Evolutionary conservation across 768 basidiomycete species (phyloP), one percentile per base, ranked within the genome.

Genomic region (Termitomyces sp.): DNA sequence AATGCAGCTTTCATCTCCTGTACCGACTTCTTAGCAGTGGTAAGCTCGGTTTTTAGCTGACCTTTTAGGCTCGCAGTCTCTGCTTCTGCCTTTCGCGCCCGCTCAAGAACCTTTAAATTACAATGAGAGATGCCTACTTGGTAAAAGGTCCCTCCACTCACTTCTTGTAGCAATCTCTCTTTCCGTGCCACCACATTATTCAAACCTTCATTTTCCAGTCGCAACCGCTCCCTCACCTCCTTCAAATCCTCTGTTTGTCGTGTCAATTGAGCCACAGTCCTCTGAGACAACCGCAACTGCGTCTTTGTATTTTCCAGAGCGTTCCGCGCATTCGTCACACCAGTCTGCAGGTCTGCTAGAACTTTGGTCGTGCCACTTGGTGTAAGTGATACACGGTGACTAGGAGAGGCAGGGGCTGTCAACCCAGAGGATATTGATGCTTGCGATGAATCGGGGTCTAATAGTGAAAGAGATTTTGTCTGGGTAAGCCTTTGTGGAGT

Each of bases 161-260:
- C 90, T 79, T 96, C 94, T 74, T 95, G 94, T 63, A 94, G 73
- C 58, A 94, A 67, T 64, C 94, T 80, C 74, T 96, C 94, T 71
- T 95, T 95, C 61, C 94, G 80, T 34, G 91, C 85, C 29, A 96
- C 89, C 17, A 94, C 92, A 63, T 92, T 92, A 68, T 93, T 93
- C 66, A 95, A 72, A 3, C 89, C 89, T 70, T 95, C 94, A 67
- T 93, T 95, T 74, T 96, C 94, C 54, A 92, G 69, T 60, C 92
- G 74, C 64, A 94, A 73, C 52, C 94, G 79, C 72, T 96, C 94
- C 64, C 92, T 80, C 3, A 85, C 88, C 71, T 95, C 94, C 71
- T 94, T 94, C 70, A 94, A 71, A 72, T 96, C 94, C 71, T 95
- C 94, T 31, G 88, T 89, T 73, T 91, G 91, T 48, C 92, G 78